Evolutionary conservation across 2,329 filamentous ascomycete species (phyloP).

Genomic region (Graphilbum sp.): DNA sequence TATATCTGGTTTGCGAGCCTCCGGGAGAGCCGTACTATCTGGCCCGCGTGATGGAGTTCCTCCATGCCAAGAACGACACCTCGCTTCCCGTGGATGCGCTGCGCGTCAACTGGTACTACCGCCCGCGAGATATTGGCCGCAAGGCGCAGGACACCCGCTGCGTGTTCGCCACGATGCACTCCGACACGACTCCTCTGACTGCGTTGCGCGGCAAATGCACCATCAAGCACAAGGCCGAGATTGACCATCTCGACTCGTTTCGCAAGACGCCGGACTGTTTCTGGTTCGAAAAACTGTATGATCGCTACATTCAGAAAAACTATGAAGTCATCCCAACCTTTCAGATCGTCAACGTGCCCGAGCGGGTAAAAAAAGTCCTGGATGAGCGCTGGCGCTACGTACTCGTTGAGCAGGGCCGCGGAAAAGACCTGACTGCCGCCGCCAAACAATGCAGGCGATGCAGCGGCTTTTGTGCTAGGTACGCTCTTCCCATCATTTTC

Average conservation of each 20-base stretch:
- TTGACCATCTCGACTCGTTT: constrained; percentile 66
- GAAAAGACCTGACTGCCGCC: constrained; percentile 88
- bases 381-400: constrained; percentile 96
- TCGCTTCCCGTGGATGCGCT: constrained; percentile 66
- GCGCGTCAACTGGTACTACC: constrained; percentile 96
- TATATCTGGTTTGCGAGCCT: constrained; percentile 93
- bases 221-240: constrained; percentile 78
- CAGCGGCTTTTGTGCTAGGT: constrained; percentile 79
- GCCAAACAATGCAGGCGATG: constrained; percentile 95
- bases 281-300: constrained; percentile 95
- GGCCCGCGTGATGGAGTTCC: constrained; percentile 95
- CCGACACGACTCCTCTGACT: constrained; percentile 82
- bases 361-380: constrained; percentile 85
- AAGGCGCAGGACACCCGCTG: constrained; percentile 81
- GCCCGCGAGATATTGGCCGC: constrained; percentile 86
- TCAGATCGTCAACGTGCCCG: constrained; percentile 89
- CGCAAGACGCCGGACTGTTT: constrained; percentile 76
- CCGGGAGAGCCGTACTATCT: constrained; percentile 97
- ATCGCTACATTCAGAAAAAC: constrained; percentile 94
- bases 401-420: constrained; percentile 79
- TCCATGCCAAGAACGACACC: constrained; percentile 62
- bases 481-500: constrained; percentile 18
- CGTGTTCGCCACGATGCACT: constrained; percentile 96
- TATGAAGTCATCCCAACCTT: constrained; percentile 91
- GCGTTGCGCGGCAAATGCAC: constrained; percentile 86